Base-by-base conservation (phyloP, 2,329 filamentous ascomycete genomes). In the Phialocephala subalpina region DNA sequence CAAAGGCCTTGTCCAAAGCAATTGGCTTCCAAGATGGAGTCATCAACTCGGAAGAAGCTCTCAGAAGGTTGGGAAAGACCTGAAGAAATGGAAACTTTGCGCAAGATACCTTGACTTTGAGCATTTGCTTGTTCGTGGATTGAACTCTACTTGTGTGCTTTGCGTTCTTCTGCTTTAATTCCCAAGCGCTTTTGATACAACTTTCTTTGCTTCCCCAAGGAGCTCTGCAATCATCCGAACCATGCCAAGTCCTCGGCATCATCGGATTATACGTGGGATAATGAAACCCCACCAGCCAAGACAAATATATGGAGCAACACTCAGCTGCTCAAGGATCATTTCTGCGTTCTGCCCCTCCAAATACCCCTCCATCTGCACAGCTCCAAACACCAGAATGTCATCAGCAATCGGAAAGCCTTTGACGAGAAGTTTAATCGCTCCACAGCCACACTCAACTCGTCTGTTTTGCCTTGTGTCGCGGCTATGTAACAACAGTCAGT, bases 1-100 rank as follows among this genome's bases (percentile, higher is more conserved):
- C 92, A 11, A 84, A 87, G 62, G 83, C 83, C 22, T 77, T 95
- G 77, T 85, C 87, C 67, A 82, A 80, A 70, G 82, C 81, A 70
- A 76, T 89, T 53, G 82, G 80, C 0, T 87, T 88, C 67, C 72
- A 80, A 0, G 79, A 83, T 2, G 87, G 86, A 0, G 77, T 86
- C 9, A 75, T 75, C 60, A 84, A 87, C 73, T 85, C 87, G 1
- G 79, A 85, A 60, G 80, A 82, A 16, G 85, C 85, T 0, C 74
- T 90, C 58, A 78, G 72, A 64, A 78, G 73, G 65, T n/a, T 53
- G 8, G 49, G 25, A 18, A 53, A 53, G 25, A 53, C 49, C 22
- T 53, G 27, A n/a, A 29, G 14, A 33, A 53, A 29, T 3, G 27
- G n/a, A 18, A 27, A 29, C 5, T 49, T 53, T 22, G 11, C 29